Percentiles rank a stretch among this genome's conserved stretches.
These are phyloP conservation scores for Mortierella sp. DNA, from an alignment of 371 early-diverging fungal genomes.

Conservation along the genomic window DNA sequence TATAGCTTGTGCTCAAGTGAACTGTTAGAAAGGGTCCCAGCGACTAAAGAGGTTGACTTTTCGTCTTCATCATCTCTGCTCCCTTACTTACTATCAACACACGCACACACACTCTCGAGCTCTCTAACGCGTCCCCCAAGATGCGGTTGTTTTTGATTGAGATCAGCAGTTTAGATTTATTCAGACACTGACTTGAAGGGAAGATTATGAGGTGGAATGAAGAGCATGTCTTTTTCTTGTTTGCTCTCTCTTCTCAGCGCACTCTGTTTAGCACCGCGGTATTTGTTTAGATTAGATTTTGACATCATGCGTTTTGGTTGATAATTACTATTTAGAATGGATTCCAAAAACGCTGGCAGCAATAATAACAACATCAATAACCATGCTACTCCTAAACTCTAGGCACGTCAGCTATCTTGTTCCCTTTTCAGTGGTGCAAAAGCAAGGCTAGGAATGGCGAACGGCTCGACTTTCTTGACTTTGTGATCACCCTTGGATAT, in stretches of 20 bases:
- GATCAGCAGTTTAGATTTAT: too few relatives aligned
- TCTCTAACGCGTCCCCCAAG: too few relatives aligned
- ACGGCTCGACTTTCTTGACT: conserved; percentile 22
- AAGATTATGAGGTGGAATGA: conserved; percentile 8
- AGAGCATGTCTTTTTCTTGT: conserved; percentile 7
- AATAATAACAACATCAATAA: conserved; percentile 10
- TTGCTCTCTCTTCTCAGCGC: conserved; percentile 3
- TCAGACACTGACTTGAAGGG: too few relatives aligned
- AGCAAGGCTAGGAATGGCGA: not conserved
- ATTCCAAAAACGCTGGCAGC: conserved; percentile 5
- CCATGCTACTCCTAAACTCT: conserved; percentile 9
- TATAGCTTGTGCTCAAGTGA: too few relatives aligned
- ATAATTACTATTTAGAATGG: not conserved
- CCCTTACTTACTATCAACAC: too few relatives aligned
- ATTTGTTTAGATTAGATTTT: conserved; percentile 5
- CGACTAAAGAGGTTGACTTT: too few relatives aligned
- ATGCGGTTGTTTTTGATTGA: too few relatives aligned
- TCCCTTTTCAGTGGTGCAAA: conserved; percentile 21
- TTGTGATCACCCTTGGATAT: conserved; percentile 20
- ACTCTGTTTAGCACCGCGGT: conserved; percentile 16
- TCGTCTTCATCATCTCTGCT: too few relatives aligned
- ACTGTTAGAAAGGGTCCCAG: too few relatives aligned
- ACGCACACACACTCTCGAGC: too few relatives aligned
- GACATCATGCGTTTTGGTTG: conserved; percentile 2
- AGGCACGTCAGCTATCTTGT: conserved; percentile 9